These are phyloP conservation scores for Mycena haematopus DNA, from an alignment of 768 basidiomycete genomes.

Conservation along the genomic window DNA sequence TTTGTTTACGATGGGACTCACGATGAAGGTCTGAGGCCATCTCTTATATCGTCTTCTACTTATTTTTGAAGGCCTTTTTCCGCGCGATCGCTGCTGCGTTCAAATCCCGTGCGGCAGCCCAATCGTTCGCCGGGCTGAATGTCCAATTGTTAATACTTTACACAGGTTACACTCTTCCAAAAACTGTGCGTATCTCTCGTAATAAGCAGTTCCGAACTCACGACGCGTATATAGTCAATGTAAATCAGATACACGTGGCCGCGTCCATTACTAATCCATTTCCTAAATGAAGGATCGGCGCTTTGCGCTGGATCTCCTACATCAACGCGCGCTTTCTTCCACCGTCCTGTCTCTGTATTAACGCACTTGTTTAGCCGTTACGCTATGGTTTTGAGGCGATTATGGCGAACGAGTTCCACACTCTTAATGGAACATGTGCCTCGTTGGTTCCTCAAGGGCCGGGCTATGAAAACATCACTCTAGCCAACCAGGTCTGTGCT, in stretches of 20 bases:
- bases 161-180: slow-evolving; percentile 59
- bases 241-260: slow-evolving; percentile 3
- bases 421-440: slow-evolving; percentile 64
- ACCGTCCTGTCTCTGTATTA: slow-evolving; percentile 8
- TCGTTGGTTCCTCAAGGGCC: slow-evolving; percentile 66
- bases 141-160: slow-evolving; percentile 59
- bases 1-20: slow-evolving; percentile 51
- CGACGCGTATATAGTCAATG: slow-evolving; percentile 11
- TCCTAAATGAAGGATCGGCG: slow-evolving; percentile 55
- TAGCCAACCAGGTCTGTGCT: slow-evolving; percentile 79
- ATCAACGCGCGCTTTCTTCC: slow-evolving; percentile 46
- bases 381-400: slow-evolving; percentile 77
- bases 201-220: not conserved
- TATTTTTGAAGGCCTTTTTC: slow-evolving; percentile 67
- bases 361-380: slow-evolving; percentile 55
- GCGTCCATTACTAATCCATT: not conserved
- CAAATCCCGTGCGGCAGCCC: slow-evolving; percentile 52
- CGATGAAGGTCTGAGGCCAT: slow-evolving; percentile 56
- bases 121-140: slow-evolving; percentile 45
- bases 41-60: slow-evolving; percentile 48
- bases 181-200: slow-evolving; percentile 31
- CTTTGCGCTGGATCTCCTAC: slow-evolving; percentile 57
- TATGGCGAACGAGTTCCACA: slow-evolving; percentile 83
- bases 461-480: slow-evolving; percentile 60
- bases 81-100: slow-evolving; percentile 57